A percentile compares a stretch with the other conserved stretches of the same genome.
phyloP scores from a whole-genome alignment of 306 rosid species.

The Cyamopsis tetragonoloba region DNA sequence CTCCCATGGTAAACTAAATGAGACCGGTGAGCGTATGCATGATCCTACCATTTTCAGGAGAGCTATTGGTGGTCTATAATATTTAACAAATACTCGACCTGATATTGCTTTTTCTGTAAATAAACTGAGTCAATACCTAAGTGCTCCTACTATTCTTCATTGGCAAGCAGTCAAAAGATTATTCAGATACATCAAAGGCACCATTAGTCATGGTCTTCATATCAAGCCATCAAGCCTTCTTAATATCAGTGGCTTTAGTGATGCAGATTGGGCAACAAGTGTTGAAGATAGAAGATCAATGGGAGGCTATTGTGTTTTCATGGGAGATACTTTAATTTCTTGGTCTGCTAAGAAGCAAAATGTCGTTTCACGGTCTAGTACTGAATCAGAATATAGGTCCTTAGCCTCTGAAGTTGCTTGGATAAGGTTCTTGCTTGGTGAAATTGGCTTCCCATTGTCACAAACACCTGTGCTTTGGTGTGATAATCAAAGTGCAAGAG shows the following conservation, averaged over 20 bases:
- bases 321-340: background rate
- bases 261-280: background rate
- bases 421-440: background rate
- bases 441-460: background rate
- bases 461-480: no score
- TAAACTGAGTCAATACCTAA: background rate
- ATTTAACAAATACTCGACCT: background rate
- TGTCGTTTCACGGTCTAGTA: background rate
- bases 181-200: background rate
- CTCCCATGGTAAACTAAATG: background rate
- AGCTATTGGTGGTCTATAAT: background rate
- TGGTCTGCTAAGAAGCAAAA: no score
- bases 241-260: background rate
- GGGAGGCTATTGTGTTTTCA: background rate
- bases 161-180: background rate
- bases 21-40: no score
- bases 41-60: no score
- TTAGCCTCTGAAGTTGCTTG: background rate
- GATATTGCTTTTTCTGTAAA: background rate
- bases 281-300: background rate
- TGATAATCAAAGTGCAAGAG: no score
- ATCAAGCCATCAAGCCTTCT: background rate
- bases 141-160: background rate
- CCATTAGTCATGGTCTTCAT: background rate
- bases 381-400: background rate